phyloP scores from a whole-genome alignment of 371 early-diverging fungal genomes.

The Apophysomyces elegans region DNA sequence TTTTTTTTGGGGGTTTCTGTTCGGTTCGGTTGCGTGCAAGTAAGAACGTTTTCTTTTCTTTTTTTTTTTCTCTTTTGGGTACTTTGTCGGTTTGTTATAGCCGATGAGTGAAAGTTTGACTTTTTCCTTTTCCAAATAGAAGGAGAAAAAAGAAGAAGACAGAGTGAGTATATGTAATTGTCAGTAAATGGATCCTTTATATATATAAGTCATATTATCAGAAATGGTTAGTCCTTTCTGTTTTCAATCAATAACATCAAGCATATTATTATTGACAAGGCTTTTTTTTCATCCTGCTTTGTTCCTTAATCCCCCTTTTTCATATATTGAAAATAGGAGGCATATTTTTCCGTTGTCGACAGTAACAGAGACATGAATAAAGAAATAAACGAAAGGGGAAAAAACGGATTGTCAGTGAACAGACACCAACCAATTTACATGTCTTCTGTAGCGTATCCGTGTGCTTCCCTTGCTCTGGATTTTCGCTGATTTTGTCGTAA shows the following conservation, averaged over 20 bases:
- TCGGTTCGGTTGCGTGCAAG: neutral
- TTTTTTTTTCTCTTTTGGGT: neutral
- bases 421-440: constrained; percentile 48
- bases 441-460: constrained; percentile 73
- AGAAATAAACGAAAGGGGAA: constrained; percentile 11
- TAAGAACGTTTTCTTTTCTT: neutral
- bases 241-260: neutral
- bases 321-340: constrained; percentile 28
- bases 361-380: constrained; percentile 2
- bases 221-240: constrained; percentile 1
- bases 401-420: constrained; percentile 1
- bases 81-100: neutral
- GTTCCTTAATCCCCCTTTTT: constrained; percentile 14
- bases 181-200: constrained; percentile 13
- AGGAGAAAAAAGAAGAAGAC: neutral
- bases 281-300: neutral
- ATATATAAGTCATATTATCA: constrained; percentile 14
- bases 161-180: neutral
- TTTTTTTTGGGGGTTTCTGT: neutral
- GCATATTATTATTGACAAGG: constrained; percentile 23
- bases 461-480: constrained; percentile 56
- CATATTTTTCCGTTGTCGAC: neutral
- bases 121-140: no score
- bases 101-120: no score
- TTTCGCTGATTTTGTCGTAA: constrained; percentile 54